Percentiles rank a stretch among this genome's conserved stretches.
These are phyloP conservation scores for Venustampulla echinocandica DNA, from an alignment of 495 filamentous ascomycete genomes.

Conservation along the genomic window DNA sequence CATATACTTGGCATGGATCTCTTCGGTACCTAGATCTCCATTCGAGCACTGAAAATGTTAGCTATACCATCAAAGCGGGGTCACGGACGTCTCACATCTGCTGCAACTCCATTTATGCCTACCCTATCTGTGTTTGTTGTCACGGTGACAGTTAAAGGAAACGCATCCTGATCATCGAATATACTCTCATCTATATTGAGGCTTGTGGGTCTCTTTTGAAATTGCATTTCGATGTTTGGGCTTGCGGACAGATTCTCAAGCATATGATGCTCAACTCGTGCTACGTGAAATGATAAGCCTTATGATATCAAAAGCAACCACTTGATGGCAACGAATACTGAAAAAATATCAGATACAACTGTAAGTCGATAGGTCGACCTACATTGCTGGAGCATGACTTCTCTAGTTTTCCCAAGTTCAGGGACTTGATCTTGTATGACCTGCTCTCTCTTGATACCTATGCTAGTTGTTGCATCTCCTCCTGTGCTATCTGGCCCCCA, in stretches of 20 bases:
- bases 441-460: constrained; percentile 44
- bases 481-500: constrained; percentile 43
- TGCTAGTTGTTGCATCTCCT: no score
- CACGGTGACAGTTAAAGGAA: constrained; percentile 45
- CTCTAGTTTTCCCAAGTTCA: constrained; percentile 43
- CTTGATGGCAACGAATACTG: neutral
- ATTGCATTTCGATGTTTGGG: constrained; percentile 42
- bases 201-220: constrained; percentile 38
- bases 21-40: constrained; percentile 29
- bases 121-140: constrained; percentile 36
- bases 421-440: constrained; percentile 43
- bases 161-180: constrained; percentile 36
- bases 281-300: constrained; percentile 9
- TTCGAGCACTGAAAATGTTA: no score
- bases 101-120: constrained; percentile 39
- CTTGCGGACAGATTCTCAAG: constrained; percentile 42
- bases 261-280: constrained; percentile 48
- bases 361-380: no score
- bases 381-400: constrained; percentile 43
- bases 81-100: constrained; percentile 47
- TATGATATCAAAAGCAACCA: neutral
- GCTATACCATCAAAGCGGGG: constrained; percentile 25
- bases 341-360: neutral
- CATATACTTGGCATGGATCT: constrained; percentile 52
- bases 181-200: constrained; percentile 35